phyloP scores from a whole-genome alignment of 2,329 filamentous ascomycete species.

The Cladosporium sp. region DNA sequence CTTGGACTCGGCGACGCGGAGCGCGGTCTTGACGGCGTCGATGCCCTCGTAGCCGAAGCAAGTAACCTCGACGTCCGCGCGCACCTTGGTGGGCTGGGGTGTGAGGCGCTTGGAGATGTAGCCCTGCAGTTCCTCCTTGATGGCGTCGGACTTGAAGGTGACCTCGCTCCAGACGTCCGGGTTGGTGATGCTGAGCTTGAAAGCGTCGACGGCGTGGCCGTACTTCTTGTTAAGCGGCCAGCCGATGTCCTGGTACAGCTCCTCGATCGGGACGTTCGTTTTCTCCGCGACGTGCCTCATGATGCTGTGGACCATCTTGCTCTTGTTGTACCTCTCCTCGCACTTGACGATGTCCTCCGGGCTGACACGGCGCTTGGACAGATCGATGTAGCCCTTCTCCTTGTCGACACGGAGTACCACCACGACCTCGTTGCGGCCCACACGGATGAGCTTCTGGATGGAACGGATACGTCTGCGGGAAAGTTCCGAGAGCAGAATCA shows the following conservation, averaged over 20 bases:
- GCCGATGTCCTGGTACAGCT: slow-evolving; percentile 87
- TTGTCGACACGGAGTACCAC: slow-evolving; percentile 98
- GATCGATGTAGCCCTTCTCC: slow-evolving; percentile 98
- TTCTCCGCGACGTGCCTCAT: slow-evolving; percentile 99
- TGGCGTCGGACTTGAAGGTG: slow-evolving; percentile 79
- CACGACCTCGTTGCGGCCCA: slow-evolving; percentile 97
- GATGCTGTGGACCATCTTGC: slow-evolving; percentile 98
- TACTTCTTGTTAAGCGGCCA: slow-evolving; percentile 99
- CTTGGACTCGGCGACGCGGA: slow-evolving; percentile 85
- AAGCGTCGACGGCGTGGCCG: slow-evolving; percentile 93
- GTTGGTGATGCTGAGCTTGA: slow-evolving; percentile 99
- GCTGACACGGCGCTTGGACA: slow-evolving; percentile 96
- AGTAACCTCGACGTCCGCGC: slow-evolving; percentile 94
- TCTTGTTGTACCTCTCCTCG: slow-evolving; percentile 99
- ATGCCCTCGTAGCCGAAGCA: slow-evolving; percentile 94
- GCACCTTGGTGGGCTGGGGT: slow-evolving; percentile 97
- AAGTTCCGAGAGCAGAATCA: slow-evolving; percentile 97
- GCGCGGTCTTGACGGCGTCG: slow-evolving; percentile 92
- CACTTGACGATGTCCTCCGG: slow-evolving; percentile 98
- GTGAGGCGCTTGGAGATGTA: slow-evolving; percentile 98
- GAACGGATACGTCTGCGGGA: slow-evolving; percentile 96
- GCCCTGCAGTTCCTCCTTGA: slow-evolving; percentile 84
- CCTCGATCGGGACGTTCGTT: slow-evolving; percentile 90
- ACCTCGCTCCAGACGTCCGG: slow-evolving; percentile 95
- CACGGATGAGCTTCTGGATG: slow-evolving; percentile 98